Conservation (phyloP, 2,329 filamentous ascomycete genomes). For the Arthrinium phaeospermum region DNA sequence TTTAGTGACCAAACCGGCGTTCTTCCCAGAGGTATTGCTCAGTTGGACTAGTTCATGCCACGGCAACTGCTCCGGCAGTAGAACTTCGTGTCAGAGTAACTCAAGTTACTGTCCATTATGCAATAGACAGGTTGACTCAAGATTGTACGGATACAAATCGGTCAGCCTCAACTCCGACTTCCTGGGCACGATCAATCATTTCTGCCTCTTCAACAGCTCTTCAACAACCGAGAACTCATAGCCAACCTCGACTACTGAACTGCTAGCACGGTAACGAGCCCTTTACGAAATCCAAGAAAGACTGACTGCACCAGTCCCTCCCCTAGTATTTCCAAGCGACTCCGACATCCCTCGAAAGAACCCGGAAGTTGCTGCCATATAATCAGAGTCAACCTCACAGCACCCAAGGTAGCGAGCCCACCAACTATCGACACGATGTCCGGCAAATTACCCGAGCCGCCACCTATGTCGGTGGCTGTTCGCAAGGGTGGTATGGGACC, state of each 20-base stretch:
- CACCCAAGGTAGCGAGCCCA: not conserved
- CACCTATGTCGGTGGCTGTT: not conserved
- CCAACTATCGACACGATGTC: not conserved
- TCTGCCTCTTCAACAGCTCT: not conserved
- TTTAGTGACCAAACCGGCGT: not conserved
- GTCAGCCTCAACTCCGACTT: too few species aligned
- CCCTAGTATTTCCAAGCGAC: not conserved
- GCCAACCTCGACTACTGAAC: not conserved
- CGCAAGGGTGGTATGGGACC: constrained; percentile 4
- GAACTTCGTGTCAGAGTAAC: not conserved
- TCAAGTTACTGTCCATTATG: not conserved
- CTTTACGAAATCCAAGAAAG: not conserved
- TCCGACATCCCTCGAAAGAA: not conserved
- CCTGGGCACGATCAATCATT: not conserved
- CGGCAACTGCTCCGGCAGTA: not conserved
- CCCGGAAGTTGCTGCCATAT: not conserved
- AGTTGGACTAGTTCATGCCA: not conserved
- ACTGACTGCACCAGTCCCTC: not conserved
- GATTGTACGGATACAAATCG: too few species aligned
- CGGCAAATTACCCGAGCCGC: not conserved
- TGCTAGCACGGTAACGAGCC: not conserved
- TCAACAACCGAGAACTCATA: not conserved
- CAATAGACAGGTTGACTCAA: not conserved
- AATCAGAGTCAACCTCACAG: not conserved
- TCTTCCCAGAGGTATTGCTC: not conserved